phyloP scores from a whole-genome alignment of 805 yeast species.

The Metschnikowia continentalis region DNA sequence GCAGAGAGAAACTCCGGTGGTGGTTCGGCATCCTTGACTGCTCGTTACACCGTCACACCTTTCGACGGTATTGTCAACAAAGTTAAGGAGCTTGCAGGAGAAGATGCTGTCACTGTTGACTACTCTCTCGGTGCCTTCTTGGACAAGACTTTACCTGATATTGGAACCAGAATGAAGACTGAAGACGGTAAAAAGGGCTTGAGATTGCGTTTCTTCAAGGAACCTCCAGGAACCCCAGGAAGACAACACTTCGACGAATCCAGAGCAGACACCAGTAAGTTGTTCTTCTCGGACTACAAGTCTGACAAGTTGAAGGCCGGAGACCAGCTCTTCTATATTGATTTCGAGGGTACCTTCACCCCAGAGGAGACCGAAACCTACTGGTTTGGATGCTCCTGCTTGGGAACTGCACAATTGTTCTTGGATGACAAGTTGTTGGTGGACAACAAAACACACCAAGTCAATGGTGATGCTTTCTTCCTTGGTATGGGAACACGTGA shows the following conservation, averaged over 20 bases:
- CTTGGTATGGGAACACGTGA: conserved; percentile 52
- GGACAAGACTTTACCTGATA: conserved; percentile 30
- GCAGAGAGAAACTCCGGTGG: conserved; percentile 53
- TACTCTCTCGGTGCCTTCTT: conserved; percentile 33
- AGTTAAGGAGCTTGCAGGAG: conserved; percentile 17
- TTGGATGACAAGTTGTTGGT: conserved; percentile 50
- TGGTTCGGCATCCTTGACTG: conserved; percentile 55
- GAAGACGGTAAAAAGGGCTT: conserved; percentile 27
- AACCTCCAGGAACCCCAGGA: conserved; percentile 23
- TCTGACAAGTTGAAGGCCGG: conserved; percentile 8
- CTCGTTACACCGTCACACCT: conserved; percentile 50
- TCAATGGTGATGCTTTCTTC: conserved; percentile 47
- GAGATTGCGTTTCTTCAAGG: conserved; percentile 23
- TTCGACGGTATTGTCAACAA: conserved; percentile 41
- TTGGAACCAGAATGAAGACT: conserved; percentile 19
- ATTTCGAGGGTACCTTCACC: conserved; percentile 38
- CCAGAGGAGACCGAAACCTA: conserved; percentile 49
- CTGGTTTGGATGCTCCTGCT: conserved; percentile 48
- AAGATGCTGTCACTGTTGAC: conserved; percentile 15
- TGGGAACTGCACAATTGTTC: conserved; percentile 54
- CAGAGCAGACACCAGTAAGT: conserved; percentile 12
- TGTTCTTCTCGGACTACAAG: conserved; percentile 20
- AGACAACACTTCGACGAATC: conserved; percentile 25
- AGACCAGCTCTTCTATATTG: conserved; percentile 37
- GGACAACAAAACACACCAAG: conserved; percentile 54